phyloP scores from a whole-genome alignment of 148 eudicot species.

The Linanthus parryae region DNA sequence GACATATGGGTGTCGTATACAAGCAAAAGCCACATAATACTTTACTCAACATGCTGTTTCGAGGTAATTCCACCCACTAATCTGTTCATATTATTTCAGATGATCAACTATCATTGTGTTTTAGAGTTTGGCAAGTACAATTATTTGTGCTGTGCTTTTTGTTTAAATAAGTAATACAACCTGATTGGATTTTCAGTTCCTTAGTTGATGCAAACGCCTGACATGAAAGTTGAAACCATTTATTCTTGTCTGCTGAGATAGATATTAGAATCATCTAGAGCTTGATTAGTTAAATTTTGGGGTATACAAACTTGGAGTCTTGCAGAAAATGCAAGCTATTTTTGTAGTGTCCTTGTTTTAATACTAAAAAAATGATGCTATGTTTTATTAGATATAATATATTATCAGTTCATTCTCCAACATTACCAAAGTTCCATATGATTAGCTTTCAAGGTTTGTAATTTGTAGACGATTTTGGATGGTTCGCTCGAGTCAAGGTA shows the following conservation, averaged over 20 bases:
- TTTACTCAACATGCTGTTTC: neutral
- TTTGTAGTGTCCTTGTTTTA: too few relatives aligned
- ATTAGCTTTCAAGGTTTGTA: neutral
- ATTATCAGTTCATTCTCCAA: neutral
- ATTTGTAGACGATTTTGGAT: conserved; percentile 1
- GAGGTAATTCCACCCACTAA: neutral
- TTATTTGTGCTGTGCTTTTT: too few relatives aligned
- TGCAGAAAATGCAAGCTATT: too few relatives aligned
- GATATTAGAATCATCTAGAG: too few relatives aligned
- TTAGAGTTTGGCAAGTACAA: neutral
- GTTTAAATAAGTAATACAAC: too few relatives aligned
- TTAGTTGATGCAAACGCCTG: too few relatives aligned
- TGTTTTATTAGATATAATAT: neutral
- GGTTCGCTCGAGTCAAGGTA: conserved; percentile 5
- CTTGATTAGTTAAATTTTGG: too few relatives aligned
- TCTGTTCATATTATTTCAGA: neutral
- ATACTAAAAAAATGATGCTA: neutral
- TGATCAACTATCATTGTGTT: neutral
- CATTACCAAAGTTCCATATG: neutral
- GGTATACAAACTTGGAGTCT: too few relatives aligned
- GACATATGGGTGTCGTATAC: conserved; percentile 2
- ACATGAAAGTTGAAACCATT: too few relatives aligned
- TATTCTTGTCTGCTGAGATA: too few relatives aligned
- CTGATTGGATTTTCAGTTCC: too few relatives aligned
- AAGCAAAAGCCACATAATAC: neutral